These are phyloP conservation scores for Salinomyces thailandicus DNA, from an alignment of 2,329 filamentous ascomycete genomes.

Conservation along the genomic window DNA sequence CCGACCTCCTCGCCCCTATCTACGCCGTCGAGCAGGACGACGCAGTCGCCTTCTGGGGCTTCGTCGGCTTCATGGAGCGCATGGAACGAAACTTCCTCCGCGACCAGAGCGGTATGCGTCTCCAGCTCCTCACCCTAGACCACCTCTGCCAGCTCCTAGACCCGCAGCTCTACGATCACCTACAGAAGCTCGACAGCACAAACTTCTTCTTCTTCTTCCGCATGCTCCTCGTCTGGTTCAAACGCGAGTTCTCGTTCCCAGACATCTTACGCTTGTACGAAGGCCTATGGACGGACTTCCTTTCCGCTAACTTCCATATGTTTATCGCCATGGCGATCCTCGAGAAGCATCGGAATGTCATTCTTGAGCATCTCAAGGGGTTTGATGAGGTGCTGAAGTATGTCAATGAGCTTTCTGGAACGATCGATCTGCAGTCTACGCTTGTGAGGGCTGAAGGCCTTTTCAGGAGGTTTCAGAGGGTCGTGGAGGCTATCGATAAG, in stretches of 20 bases:
- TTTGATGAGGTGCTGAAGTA: constrained; percentile 99
- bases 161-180: constrained; percentile 81
- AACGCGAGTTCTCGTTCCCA: constrained; percentile 85
- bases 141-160: constrained; percentile 96
- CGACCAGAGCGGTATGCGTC: constrained; percentile 92
- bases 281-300: constrained; percentile 82
- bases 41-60: constrained; percentile 92
- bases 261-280: constrained; percentile 89
- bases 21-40: constrained; percentile 98
- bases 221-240: constrained; percentile 98
- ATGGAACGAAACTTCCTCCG: constrained; percentile 97
- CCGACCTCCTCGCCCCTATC: constrained; percentile 85
- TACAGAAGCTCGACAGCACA: constrained; percentile 82
- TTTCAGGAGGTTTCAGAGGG: constrained; percentile 77
- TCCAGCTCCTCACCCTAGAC: constrained; percentile 80
- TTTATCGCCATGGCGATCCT: constrained; percentile 90
- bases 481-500: constrained; percentile 85
- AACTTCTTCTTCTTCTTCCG: constrained; percentile 99
- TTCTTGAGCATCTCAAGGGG: constrained; percentile 84
- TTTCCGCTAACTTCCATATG: constrained; percentile 82
- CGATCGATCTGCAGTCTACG: constrained; percentile 80
- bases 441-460: constrained; percentile 80
- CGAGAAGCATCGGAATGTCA: constrained; percentile 91
- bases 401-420: constrained; percentile 89
- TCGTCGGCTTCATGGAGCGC: constrained; percentile 89